A percentile compares a stretch with the other conserved stretches of the same genome.
These are phyloP conservation scores for Syzygium jambos DNA, from an alignment of 345 rosid genomes.

Conservation along the genomic window DNA sequence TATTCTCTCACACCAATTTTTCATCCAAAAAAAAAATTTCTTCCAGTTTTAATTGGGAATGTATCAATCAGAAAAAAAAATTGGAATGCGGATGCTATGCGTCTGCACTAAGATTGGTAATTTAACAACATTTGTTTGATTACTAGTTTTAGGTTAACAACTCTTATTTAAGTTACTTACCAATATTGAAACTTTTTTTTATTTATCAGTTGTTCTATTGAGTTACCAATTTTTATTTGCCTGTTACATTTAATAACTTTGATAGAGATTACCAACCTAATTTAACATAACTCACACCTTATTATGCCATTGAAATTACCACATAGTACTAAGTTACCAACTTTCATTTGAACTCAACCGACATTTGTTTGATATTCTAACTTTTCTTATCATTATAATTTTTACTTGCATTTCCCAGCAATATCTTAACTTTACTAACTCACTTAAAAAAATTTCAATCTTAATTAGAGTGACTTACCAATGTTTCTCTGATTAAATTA, in stretches of 20 bases:
- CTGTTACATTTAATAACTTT: not conserved
- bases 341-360: not conserved
- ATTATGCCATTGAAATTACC: not conserved
- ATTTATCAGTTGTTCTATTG: not conserved
- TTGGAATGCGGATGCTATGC: not conserved
- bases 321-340: not conserved
- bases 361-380: not conserved
- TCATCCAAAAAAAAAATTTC: not conserved
- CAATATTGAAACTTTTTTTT: not conserved
- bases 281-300: not conserved
- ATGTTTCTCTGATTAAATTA: not conserved
- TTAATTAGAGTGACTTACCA: not conserved
- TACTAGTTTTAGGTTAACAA: not conserved
- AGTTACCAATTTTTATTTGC: not conserved
- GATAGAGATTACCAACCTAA: not conserved
- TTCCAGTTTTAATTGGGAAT: not conserved
- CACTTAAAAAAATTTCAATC: not conserved
- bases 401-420: not conserved
- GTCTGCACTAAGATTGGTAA: not conserved
- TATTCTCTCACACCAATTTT: not conserved
- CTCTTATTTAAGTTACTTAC: not conserved
- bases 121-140: not conserved
- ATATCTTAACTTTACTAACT: not conserved
- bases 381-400: not conserved
- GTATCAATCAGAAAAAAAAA: not conserved